phyloP scores from a whole-genome alignment of 805 yeast genomes.

The Ogataea chonburiensis region DNA sequence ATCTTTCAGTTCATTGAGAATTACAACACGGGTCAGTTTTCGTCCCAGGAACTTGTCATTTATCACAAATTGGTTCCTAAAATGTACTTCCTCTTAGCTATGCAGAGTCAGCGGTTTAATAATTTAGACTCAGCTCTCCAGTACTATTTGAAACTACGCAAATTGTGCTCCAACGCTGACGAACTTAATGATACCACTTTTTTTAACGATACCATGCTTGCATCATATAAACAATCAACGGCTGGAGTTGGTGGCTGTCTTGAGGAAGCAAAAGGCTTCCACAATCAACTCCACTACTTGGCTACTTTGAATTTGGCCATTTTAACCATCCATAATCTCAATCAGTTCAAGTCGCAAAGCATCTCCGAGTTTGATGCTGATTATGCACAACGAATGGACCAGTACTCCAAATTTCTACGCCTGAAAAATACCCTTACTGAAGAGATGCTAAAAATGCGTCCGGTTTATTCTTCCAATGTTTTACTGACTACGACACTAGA shows the following conservation, averaged over 20 bases:
- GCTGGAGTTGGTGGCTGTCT: constrained; percentile 27
- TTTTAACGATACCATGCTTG: constrained; percentile 24
- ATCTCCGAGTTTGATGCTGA: constrained; percentile 25
- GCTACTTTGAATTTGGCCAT: constrained; percentile 28
- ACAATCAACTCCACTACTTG: constrained; percentile 25
- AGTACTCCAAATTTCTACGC: constrained; percentile 19
- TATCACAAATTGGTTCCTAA: constrained; percentile 39
- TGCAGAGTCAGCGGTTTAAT: constrained; percentile 39
- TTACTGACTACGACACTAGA: constrained; percentile 14
- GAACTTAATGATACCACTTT: constrained; percentile 24
- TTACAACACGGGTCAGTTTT: constrained; percentile 38
- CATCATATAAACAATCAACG: constrained; percentile 22
- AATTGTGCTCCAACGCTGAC: constrained; percentile 19
- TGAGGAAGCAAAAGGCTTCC: constrained; percentile 20
- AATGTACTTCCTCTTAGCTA: constrained; percentile 40
- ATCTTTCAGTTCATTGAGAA: constrained; percentile 34
- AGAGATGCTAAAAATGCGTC: constrained; percentile 16
- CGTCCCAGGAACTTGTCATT: constrained; percentile 39
- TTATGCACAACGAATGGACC: constrained; percentile 23
- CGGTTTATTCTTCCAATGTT: constrained; percentile 6
- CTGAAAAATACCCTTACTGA: constrained; percentile 19
- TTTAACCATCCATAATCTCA: constrained; percentile 21
- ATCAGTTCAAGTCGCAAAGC: constrained; percentile 13
- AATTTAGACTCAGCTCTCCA: constrained; percentile 39
- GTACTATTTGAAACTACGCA: constrained; percentile 38